Conservation (phyloP, 768 basidiomycete genomes). For the Trametes cingulata region DNA sequence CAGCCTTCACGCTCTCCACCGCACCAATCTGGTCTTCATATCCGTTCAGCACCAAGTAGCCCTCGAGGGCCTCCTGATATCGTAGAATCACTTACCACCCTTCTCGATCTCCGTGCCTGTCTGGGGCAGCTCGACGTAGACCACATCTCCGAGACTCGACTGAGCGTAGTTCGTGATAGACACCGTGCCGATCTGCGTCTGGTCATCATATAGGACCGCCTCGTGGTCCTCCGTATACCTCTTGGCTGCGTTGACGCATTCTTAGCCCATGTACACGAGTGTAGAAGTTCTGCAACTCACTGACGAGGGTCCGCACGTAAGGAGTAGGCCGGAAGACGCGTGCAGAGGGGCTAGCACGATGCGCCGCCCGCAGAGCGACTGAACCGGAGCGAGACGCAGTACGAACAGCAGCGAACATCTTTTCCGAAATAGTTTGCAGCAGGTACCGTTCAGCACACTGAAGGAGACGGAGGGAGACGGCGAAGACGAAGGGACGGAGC, state of each 20-base stretch:
- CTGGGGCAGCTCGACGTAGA: slow-evolving; percentile 89
- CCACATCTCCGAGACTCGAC: slow-evolving; percentile 89
- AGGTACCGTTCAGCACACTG: neutral
- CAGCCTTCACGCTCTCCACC: slow-evolving; percentile 95
- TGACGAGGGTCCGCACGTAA: slow-evolving; percentile 55
- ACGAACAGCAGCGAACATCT: slow-evolving; percentile 35
- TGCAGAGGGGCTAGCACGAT: slow-evolving; percentile 23
- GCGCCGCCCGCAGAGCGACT: slow-evolving; percentile 31
- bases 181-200: slow-evolving; percentile 74
- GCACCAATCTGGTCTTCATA: slow-evolving; percentile 78
- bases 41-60: neutral
- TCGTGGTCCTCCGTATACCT: slow-evolving; percentile 90
- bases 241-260: slow-evolving; percentile 50
- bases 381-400: slow-evolving; percentile 31
- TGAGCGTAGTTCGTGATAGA: slow-evolving; percentile 94
- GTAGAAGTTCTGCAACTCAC: slow-evolving; percentile 42
- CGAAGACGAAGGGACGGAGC: slow-evolving; percentile 9
- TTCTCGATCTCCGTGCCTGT: slow-evolving; percentile 61
- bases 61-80: neutral
- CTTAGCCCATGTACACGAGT: neutral
- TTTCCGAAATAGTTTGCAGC: neutral
- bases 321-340: slow-evolving; percentile 30
- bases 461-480: slow-evolving; percentile 4
- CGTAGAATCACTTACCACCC: slow-evolving; percentile 61
- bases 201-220: slow-evolving; percentile 75